phyloP scores from a whole-genome alignment of 805 yeast species.

The Wickerhamiella azymoides region DNA sequence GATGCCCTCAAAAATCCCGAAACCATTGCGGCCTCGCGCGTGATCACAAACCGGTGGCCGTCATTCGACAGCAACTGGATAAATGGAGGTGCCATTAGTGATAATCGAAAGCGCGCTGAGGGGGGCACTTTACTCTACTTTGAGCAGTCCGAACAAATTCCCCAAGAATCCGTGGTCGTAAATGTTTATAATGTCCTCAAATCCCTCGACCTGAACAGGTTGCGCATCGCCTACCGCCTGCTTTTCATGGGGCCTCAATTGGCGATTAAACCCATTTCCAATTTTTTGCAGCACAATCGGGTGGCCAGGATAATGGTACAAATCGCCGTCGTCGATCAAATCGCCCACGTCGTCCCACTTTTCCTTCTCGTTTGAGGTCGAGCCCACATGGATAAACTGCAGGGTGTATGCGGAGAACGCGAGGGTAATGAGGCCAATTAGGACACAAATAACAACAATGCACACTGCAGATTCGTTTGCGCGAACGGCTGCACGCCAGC shows the following conservation, averaged over 20 bases:
- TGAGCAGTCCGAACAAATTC: constrained; percentile 13
- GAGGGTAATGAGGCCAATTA: constrained; percentile 32
- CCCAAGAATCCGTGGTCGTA: constrained; percentile 26
- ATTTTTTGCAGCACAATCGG: constrained; percentile 20
- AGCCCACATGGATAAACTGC: constrained; percentile 44
- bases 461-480: constrained; percentile 23
- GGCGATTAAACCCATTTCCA: constrained; percentile 19
- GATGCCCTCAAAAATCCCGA: constrained; percentile 50
- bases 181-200: constrained; percentile 27
- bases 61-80: constrained; percentile 66
- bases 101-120: neutral
- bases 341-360: constrained; percentile 59
- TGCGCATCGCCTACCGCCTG: constrained; percentile 16
- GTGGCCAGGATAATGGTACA: constrained; percentile 23
- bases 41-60: constrained; percentile 44
- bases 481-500: constrained; percentile 13
- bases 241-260: constrained; percentile 20
- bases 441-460: constrained; percentile 32
- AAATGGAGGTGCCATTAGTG: constrained; percentile 24
- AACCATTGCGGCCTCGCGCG: constrained; percentile 63
- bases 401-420: constrained; percentile 36
- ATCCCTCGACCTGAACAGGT: constrained; percentile 17
- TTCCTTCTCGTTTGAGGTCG: constrained; percentile 59
- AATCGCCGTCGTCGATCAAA: constrained; percentile 30
- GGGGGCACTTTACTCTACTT: neutral